These are phyloP conservation scores for Byssochlamys sp. DNA, from an alignment of 2,329 filamentous ascomycete genomes.

Conservation along the genomic window DNA sequence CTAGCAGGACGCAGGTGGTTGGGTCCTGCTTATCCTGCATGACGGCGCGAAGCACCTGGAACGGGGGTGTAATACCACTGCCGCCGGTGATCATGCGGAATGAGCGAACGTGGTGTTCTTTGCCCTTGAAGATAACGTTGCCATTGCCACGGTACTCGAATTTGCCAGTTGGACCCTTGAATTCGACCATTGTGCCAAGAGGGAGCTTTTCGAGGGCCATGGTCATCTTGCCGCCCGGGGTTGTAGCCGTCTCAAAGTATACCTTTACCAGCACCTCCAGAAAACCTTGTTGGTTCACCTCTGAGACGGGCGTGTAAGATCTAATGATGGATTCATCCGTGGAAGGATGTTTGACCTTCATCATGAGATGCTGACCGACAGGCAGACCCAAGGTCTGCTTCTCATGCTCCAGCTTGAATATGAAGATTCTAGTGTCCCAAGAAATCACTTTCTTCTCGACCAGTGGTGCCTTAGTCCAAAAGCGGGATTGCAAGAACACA, in stretches of 20 bases:
- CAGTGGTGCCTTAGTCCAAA: constrained; percentile 66
- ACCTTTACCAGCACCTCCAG: constrained; percentile 75
- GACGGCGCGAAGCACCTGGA: constrained; percentile 68
- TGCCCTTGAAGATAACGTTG: constrained; percentile 50
- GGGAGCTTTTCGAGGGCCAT: constrained; percentile 64
- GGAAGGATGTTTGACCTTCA: constrained; percentile 65
- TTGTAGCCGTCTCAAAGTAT: constrained; percentile 54
- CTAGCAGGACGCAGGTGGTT: constrained; percentile 62
- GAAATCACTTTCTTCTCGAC: constrained; percentile 61
- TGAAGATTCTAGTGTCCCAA: constrained; percentile 70
- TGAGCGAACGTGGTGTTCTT: constrained; percentile 48
- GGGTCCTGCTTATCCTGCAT: constrained; percentile 54
- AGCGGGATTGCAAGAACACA: constrained; percentile 60
- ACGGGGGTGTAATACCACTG: constrained; percentile 86
- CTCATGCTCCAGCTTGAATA: constrained; percentile 64
- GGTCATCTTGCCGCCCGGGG: constrained; percentile 69
- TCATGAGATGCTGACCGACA: constrained; percentile 77
- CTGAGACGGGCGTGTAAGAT: constrained; percentile 75
- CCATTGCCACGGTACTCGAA: constrained; percentile 70
- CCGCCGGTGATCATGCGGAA: constrained; percentile 85
- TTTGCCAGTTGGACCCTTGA: constrained; percentile 80
- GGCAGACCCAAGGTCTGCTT: constrained; percentile 66
- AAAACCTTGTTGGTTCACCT: constrained; percentile 50
- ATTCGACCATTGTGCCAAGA: constrained; percentile 63
- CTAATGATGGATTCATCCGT: constrained; percentile 64